Evolutionary conservation across 139 green algal species (phyloP).

Genomic region (Chlamydomonas urium): DNA sequence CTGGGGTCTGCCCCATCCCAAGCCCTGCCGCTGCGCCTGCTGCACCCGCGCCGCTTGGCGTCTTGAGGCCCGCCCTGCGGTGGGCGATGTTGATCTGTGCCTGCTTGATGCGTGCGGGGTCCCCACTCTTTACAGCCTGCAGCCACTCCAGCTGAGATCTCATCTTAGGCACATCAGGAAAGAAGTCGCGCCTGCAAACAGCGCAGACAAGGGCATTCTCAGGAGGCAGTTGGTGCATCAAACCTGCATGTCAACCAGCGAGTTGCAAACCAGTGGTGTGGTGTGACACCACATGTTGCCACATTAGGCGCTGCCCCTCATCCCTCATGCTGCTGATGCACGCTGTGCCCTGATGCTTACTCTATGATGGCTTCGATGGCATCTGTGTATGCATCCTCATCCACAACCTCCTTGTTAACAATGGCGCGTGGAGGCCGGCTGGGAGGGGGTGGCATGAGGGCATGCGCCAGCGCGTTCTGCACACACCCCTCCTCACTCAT

Average conservation of each 20-base stretch:
- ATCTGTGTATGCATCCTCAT: conserved; percentile 1
- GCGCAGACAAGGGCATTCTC: not conserved
- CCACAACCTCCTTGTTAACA: not conserved
- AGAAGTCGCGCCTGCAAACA: conserved; percentile 11
- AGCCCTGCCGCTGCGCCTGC: conserved; percentile 5
- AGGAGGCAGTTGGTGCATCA: not conserved
- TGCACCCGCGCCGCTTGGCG: not conserved
- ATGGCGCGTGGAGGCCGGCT: not conserved
- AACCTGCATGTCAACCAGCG: not conserved
- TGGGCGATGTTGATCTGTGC: conserved; percentile 83
- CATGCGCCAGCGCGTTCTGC: not conserved
- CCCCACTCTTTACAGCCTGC: conserved; percentile 66
- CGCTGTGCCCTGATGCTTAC: not conserved
- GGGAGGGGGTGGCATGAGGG: not conserved
- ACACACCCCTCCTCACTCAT: not conserved
- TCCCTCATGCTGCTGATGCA: not conserved
- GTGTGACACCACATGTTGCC: not conserved
- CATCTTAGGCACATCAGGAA: conserved; percentile 14
- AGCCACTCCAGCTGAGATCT: conserved; percentile 17
- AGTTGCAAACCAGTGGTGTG: not conserved
- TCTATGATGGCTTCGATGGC: conserved; percentile 12
- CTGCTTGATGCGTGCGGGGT: conserved; percentile 54
- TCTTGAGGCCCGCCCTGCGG: conserved; percentile 37
- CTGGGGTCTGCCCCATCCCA: not conserved
- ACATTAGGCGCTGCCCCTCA: not conserved